Evolutionary conservation across 805 yeast genomes (phyloP), one percentile per base, ranked within the genome.

Genomic region (Schizosaccharomyces octosporus): DNA sequence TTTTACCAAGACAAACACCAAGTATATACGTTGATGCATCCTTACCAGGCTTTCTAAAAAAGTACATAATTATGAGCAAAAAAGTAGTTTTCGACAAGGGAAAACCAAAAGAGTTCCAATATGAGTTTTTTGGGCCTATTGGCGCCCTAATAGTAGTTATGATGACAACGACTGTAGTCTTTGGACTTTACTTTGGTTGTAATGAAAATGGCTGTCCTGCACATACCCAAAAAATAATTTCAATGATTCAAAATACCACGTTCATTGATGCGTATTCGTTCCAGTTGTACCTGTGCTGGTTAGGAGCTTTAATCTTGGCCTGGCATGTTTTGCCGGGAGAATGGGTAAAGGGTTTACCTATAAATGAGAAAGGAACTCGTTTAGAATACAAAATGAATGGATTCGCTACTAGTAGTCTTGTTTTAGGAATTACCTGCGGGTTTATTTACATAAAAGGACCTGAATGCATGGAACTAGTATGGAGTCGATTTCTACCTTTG

Each of bases 91-190:
- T 3, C 11, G 19, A 7, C 19, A 29, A 51, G 27, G 27, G 3
- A 39, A 11, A 51, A 7, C 51, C 27, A 13, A 45, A 45, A 29
- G 7, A 21, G n/a, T 51, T 51, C 15, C 15, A 51, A 51, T 51
- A 51, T 17, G 97, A 89, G 70, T 89, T 89, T 70, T 78, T 78
- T 36, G 97, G 97, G 0, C 70, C 78, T 5, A 69, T 78, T 0
- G 97, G 97, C 4, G 87, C 93, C 0, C 42, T 79, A 1, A 76
- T 74, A 4, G 78, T 89, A 62, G 72, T 88, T 0, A 13, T 80
- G 0, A 82, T 83, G 0, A 74, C 89, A 19, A 95, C 96, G 0
- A 55, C 75, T 0, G 73, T 86, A 6, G 75, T 84, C 21, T 70
- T 81, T 5, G 70, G 77, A 27, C 75, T 88, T 62, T 81, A 81